Evolutionary conservation across 805 yeast genomes (phyloP), one percentile per base, ranked within the genome.

Genomic region (Saturnispora besseyi): DNA sequence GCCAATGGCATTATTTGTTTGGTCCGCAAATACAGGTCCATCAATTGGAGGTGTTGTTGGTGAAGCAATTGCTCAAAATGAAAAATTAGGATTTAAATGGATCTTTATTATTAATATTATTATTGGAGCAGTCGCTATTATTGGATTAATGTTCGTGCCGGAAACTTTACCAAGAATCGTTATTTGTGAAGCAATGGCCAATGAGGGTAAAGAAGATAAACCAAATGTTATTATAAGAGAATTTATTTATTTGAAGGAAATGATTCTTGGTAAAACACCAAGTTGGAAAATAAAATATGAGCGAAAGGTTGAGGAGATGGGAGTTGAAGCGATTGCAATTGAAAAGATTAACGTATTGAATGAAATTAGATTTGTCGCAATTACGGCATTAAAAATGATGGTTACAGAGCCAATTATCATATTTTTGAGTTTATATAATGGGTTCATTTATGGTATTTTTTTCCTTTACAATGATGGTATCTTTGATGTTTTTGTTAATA

Each of bases 131-230:
- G 62, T 53, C 8, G 59, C 51, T 37, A 38, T 58, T 28, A 12
- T 65, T 26, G 44, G 41, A 7, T 33, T 64, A 41, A 45, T 52
- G 32, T 60, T 66, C 38, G 43, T 64, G 13, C 70, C 69, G 34
- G 70, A 65, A 52, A 66, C 70, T n/a, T 55, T 66, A 46, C 69
- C 70, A 48, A 62, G 67, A 57, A 50, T 63, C 34, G 69, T 66
- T 24, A 66, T 66, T 48, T 58, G 60, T 18, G 66, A 59, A 50
- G 63, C 64, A 56, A 59, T 56, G 49, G 56, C 60, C 15, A 51
- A 56, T 24, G 59, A 59, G 44, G 63, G 60, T 44, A 58, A 51
- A 51, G 46, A 50, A 22, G 36, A 47, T 24, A 56, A 48, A 32
- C 61, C 63, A 15, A 45, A 50, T 43, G 56, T 59, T n/a, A 30